A percentile compares a stretch with the other conserved stretches of the same genome.
Evolutionary conservation across 2,329 filamentous ascomycete species (phyloP).

Genomic region (Chaetomium strumarium): DNA sequence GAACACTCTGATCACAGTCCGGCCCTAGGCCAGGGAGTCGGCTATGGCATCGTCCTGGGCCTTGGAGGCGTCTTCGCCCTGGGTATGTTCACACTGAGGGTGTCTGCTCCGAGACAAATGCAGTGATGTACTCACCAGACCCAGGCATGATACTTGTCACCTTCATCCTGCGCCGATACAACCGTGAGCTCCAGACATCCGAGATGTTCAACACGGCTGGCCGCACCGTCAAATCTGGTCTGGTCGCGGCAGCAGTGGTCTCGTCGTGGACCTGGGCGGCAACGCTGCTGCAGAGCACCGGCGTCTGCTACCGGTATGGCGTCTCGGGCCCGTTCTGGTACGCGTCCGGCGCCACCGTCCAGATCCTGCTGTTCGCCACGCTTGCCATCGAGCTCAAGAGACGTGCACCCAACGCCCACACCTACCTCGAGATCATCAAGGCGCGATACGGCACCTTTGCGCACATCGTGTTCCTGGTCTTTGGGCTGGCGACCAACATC

Average conservation of each 20-base stretch:
- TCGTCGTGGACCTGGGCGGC: conserved; percentile 93
- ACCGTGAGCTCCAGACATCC: conserved; percentile 71
- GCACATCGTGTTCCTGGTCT: conserved; percentile 75
- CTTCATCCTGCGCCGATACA: conserved; percentile 35
- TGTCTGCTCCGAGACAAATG: background rate
- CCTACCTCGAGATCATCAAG: conserved; percentile 75
- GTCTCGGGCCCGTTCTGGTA: conserved; percentile 58
- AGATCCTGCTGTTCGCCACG: conserved; percentile 85
- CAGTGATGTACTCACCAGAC: background rate
- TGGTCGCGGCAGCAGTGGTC: conserved; percentile 85
- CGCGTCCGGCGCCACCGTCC: conserved; percentile 68
- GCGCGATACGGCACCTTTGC: conserved; percentile 68
- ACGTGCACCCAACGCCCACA: conserved; percentile 80
- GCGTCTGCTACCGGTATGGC: conserved; percentile 78
- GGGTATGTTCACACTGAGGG: conserved; percentile 32
- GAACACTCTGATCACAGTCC: conserved; percentile 19
- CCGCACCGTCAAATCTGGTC: conserved; percentile 79
- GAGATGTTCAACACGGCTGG: conserved; percentile 92
- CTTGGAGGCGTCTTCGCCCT: conserved; percentile 69
- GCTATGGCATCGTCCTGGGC: conserved; percentile 73
- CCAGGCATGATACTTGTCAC: conserved; percentile 35
- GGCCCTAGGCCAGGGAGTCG: conserved; percentile 55
- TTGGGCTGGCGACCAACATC: conserved; percentile 78
- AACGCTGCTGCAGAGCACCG: conserved; percentile 70
- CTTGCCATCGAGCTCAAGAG: conserved; percentile 86